Evolutionary conservation across 495 filamentous ascomycete genomes (phyloP).

Genomic region (Penicillium macrosclerotiorum): DNA sequence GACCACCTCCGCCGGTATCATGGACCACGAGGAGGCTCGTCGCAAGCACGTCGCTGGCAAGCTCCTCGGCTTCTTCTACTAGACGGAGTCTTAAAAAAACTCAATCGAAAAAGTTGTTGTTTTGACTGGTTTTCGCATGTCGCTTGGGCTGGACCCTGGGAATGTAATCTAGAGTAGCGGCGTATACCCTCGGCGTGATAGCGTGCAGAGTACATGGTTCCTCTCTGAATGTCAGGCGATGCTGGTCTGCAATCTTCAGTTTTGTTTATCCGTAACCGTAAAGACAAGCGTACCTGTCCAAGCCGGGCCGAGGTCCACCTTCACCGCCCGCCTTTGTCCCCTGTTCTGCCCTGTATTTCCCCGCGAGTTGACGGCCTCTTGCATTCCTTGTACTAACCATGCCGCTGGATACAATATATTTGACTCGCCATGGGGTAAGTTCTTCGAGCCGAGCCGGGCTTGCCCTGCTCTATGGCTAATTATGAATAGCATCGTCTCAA

Average conservation of each 20-base stretch:
- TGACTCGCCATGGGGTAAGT: constrained; percentile 83
- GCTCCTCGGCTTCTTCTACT: constrained; percentile 97
- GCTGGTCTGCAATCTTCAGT: constrained; percentile 20
- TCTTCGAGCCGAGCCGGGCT: no score
- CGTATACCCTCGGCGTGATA: constrained; percentile 26
- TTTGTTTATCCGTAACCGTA: background rate
- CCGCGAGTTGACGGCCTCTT: constrained; percentile 9
- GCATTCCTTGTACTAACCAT: constrained; percentile 19
- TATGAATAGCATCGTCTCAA: constrained; percentile 75
- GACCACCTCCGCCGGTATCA: constrained; percentile 97
- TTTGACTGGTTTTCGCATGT: constrained; percentile 27
- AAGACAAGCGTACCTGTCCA: background rate
- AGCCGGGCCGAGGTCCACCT: constrained; percentile 14
- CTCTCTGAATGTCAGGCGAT: constrained; percentile 23
- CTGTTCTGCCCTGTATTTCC: constrained; percentile 19
- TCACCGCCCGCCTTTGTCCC: constrained; percentile 18
- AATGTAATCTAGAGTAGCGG: constrained; percentile 36
- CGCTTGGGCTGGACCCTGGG: constrained; percentile 26
- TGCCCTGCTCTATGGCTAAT: no score
- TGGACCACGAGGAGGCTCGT: constrained; percentile 99
- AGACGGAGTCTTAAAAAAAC: constrained; percentile 39
- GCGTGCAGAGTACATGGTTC: constrained; percentile 31
- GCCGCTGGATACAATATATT: constrained; percentile 76
- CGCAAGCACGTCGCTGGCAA: constrained; percentile 97
- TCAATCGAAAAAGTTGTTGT: constrained; percentile 32